phyloP scores from a whole-genome alignment of 371 early-diverging fungal species.

The Synchytrium microbalum region DNA sequence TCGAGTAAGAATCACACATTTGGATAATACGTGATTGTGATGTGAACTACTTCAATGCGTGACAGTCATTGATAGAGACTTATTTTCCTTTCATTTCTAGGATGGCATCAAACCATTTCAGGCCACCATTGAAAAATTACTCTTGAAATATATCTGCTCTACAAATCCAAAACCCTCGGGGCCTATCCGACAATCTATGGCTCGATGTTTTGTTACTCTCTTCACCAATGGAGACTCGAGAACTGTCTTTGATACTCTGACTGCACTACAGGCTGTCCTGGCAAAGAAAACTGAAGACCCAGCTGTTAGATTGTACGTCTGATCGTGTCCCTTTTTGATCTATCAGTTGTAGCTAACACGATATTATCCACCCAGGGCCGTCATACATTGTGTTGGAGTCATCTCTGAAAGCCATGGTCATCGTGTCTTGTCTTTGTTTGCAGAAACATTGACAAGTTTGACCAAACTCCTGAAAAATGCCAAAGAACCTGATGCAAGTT shows the following conservation, averaged over 20 bases:
- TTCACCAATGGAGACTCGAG: slow-evolving; percentile 66
- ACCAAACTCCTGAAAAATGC: slow-evolving; percentile 52
- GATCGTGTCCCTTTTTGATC: not conserved
- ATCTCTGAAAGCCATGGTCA: slow-evolving; percentile 29
- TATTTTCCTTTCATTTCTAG: slow-evolving; percentile 25
- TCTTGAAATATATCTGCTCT: slow-evolving; percentile 57
- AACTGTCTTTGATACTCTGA: slow-evolving; percentile 69
- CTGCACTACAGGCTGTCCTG: slow-evolving; percentile 56
- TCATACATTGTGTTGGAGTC: slow-evolving; percentile 63
- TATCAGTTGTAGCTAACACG: not conserved
- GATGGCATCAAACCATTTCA: slow-evolving; percentile 56
- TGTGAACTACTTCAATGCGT: too few species aligned
- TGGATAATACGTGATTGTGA: not conserved
- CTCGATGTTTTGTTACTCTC: slow-evolving; percentile 60
- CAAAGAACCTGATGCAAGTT: slow-evolving; percentile 55
- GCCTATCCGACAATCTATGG: slow-evolving; percentile 68
- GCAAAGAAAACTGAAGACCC: slow-evolving; percentile 55
- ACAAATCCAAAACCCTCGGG: slow-evolving; percentile 62
- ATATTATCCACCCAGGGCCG: slow-evolving; percentile 49
- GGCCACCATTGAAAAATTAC: slow-evolving; percentile 55
- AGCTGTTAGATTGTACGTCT: slow-evolving; percentile 22
- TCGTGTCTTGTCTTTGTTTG: slow-evolving; percentile 64
- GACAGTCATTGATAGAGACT: too few species aligned
- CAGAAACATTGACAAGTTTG: slow-evolving; percentile 61
- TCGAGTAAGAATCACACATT: slow-evolving; percentile 30